phyloP scores from a whole-genome alignment of 176 grass and related monocot species.

The Triticum turgidum region DNA sequence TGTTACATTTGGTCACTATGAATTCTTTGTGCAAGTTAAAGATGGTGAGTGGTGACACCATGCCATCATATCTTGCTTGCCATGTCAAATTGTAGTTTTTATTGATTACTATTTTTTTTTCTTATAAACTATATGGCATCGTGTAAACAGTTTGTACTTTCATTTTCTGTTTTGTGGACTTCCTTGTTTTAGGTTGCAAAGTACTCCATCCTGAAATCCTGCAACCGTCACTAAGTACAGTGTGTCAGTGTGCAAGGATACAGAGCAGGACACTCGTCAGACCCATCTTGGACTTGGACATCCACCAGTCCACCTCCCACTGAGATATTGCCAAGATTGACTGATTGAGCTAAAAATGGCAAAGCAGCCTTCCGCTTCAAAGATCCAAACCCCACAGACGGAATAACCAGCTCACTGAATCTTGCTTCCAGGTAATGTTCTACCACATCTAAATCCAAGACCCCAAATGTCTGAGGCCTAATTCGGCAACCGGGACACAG shows the following conservation, averaged over 20 bases:
- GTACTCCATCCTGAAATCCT: neutral
- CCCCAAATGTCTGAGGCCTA: neutral
- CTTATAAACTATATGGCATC: neutral
- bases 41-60: neutral
- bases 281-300: neutral
- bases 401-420: conserved; percentile 2
- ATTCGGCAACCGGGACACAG: neutral
- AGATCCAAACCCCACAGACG: conserved; percentile 17
- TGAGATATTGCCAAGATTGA: neutral
- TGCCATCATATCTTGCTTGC: neutral
- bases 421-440: conserved; percentile 10
- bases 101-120: neutral
- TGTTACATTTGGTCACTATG: neutral
- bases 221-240: neutral
- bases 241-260: neutral
- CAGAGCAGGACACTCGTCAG: conserved; percentile 12
- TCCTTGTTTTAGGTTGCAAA: neutral
- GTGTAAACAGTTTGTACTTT: neutral
- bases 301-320: neutral
- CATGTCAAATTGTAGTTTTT: neutral
- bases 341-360: neutral
- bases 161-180: neutral
- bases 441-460: conserved; percentile 17
- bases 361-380: neutral
- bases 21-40: neutral